phyloP scores from a whole-genome alignment of 345 rosid species.

The Bruguiera parviflora region DNA sequence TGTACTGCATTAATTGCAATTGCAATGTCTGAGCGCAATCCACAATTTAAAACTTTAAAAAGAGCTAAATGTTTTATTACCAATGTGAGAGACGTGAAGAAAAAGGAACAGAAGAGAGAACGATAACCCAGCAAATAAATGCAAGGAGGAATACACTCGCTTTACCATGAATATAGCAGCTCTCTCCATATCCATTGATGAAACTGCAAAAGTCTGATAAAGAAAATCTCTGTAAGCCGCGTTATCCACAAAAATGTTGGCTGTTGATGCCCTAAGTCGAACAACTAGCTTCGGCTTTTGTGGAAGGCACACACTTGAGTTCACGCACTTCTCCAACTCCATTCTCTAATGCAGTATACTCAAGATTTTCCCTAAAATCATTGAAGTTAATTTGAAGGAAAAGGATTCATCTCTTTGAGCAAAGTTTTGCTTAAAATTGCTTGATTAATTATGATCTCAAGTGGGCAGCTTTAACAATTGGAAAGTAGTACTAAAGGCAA shows the following conservation, averaged over 20 bases:
- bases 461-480: neutral
- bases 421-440: too few relatives aligned
- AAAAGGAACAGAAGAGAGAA: neutral
- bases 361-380: neutral
- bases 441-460: too few relatives aligned
- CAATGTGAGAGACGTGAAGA: neutral
- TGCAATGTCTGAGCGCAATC: too few relatives aligned
- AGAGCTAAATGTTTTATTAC: too few relatives aligned
- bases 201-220: conserved; percentile 33
- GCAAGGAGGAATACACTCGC: neutral
- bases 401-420: too few relatives aligned
- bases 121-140: too few relatives aligned
- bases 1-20: too few relatives aligned
- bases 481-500: neutral
- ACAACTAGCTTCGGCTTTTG: conserved; percentile 44
- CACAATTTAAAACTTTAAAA: too few relatives aligned
- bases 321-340: conserved; percentile 41
- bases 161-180: conserved; percentile 50
- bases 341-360: conserved; percentile 25
- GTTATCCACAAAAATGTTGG: conserved; percentile 50
- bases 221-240: conserved; percentile 47
- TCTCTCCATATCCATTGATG: conserved; percentile 54
- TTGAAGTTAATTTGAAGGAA: neutral
- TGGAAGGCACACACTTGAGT: conserved; percentile 45
- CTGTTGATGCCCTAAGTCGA: conserved; percentile 41